These are phyloP conservation scores for Mucor irregularis DNA, from an alignment of 371 early-diverging fungal species.

Conservation along the genomic window DNA sequence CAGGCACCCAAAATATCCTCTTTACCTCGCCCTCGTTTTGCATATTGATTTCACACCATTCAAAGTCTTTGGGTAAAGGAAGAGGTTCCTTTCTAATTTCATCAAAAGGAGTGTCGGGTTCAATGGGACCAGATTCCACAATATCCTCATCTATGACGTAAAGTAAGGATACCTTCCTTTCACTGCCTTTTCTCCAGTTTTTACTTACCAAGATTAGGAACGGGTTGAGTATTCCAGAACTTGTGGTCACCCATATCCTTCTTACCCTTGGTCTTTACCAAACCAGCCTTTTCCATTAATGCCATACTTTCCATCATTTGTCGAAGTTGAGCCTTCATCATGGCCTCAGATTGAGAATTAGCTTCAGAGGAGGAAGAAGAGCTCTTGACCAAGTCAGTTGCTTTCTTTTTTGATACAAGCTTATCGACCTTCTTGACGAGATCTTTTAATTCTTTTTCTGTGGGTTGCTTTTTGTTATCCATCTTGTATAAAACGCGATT, in stretches of 20 bases:
- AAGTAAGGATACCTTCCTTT: background rate
- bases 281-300: constrained; percentile 30
- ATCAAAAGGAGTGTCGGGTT: constrained; percentile 72
- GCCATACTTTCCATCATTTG: constrained; percentile 44
- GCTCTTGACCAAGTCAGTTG: constrained; percentile 5
- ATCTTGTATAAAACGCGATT: background rate
- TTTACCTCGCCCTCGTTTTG: constrained; percentile 72
- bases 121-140: constrained; percentile 79
- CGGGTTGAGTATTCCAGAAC: constrained; percentile 98
- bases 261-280: constrained; percentile 20
- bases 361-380: constrained; percentile 4
- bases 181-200: background rate
- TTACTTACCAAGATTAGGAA: constrained; percentile 68
- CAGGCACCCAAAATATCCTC: background rate
- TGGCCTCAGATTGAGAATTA: constrained; percentile 17
- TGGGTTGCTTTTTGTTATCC: constrained; percentile 19
- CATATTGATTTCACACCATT: constrained; percentile 86
- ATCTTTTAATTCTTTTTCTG: constrained; percentile 31
- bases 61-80: constrained; percentile 83
- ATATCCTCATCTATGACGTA: constrained; percentile 60
- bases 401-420: constrained; percentile 17
- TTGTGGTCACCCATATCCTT: constrained; percentile 71
- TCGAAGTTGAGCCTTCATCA: constrained; percentile 34
- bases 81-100: constrained; percentile 85
- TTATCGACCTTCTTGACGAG: constrained; percentile 30